Conservation (phyloP, 192 early-diverging fungal genomes). For the Gigaspora rosea region DNA sequence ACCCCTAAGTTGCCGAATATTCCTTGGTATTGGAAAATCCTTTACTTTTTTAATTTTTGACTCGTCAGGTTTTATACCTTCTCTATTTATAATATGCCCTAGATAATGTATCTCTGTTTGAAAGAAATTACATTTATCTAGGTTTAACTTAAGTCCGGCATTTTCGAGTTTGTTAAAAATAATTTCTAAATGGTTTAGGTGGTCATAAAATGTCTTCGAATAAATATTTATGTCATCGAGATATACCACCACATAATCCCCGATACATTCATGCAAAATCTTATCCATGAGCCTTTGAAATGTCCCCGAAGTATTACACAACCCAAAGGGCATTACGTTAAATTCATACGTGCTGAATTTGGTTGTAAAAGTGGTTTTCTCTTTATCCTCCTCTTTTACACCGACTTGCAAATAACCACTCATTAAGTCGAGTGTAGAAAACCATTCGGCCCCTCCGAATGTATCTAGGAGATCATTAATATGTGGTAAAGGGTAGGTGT, state of each 20-base stretch:
- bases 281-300: too few species aligned
- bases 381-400: too few species aligned
- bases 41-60: neutral
- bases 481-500: slow-evolving; percentile 10
- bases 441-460: slow-evolving; percentile 12
- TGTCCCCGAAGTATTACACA: too few species aligned
- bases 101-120: neutral
- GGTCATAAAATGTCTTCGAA: slow-evolving; percentile 36
- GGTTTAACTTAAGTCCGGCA: neutral
- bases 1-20: neutral
- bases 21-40: neutral
- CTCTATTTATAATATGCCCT: neutral
- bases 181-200: slow-evolving; percentile 27
- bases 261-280: too few species aligned
- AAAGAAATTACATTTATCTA: too few species aligned
- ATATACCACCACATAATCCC: too few species aligned
- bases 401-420: too few species aligned
- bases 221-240: slow-evolving; percentile 46
- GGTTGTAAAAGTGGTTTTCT: too few species aligned
- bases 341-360: too few species aligned
- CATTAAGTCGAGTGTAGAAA: too few species aligned
- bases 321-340: too few species aligned
- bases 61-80: neutral
- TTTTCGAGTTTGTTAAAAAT: neutral
- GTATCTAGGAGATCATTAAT: slow-evolving; percentile 43